Evolutionary conservation across 768 basidiomycete species (phyloP).

Genomic region (Tricholoma sp.): DNA sequence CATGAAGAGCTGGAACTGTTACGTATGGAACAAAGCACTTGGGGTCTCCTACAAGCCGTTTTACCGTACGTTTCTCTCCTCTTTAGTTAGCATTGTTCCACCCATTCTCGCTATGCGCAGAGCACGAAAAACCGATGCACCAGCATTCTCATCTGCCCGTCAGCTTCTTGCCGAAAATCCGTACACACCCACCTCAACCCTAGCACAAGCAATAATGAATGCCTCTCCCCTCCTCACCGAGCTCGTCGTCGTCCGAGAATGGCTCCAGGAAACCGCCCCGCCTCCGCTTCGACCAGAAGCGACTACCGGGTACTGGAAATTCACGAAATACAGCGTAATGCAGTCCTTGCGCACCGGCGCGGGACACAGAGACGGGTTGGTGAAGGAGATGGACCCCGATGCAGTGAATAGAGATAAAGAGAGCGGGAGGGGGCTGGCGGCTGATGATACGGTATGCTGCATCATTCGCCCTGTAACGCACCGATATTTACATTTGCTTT

Average conservation of each 20-base stretch:
- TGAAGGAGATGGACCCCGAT: conserved; percentile 78
- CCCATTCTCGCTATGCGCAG: conserved; percentile 19
- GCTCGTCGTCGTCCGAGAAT: conserved; percentile 80
- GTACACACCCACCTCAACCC: conserved; percentile 72
- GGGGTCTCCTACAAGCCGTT: conserved; percentile 74
- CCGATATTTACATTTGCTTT: background rate
- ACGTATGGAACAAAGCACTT: conserved; percentile 74
- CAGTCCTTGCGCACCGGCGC: conserved; percentile 53
- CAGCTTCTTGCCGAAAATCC: conserved; percentile 65
- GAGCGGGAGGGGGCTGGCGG: conserved; percentile 43
- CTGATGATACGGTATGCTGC: conserved; percentile 72
- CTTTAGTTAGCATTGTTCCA: background rate
- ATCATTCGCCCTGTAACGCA: background rate
- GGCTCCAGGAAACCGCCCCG: conserved; percentile 77
- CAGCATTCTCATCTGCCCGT: conserved; percentile 43
- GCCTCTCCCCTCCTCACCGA: conserved; percentile 64
- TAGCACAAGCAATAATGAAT: conserved; percentile 70
- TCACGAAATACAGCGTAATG: conserved; percentile 72
- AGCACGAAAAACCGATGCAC: conserved; percentile 59
- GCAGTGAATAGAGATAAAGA: conserved; percentile 52
- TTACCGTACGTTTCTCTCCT: conserved; percentile 51
- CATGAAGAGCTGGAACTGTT: conserved; percentile 57
- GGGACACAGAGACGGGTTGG: conserved; percentile 42
- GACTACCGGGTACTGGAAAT: conserved; percentile 78
- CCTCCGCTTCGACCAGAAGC: conserved; percentile 60